phyloP scores from a whole-genome alignment of 106 monocot genomes.

The Ottelia alismoides region DNA sequence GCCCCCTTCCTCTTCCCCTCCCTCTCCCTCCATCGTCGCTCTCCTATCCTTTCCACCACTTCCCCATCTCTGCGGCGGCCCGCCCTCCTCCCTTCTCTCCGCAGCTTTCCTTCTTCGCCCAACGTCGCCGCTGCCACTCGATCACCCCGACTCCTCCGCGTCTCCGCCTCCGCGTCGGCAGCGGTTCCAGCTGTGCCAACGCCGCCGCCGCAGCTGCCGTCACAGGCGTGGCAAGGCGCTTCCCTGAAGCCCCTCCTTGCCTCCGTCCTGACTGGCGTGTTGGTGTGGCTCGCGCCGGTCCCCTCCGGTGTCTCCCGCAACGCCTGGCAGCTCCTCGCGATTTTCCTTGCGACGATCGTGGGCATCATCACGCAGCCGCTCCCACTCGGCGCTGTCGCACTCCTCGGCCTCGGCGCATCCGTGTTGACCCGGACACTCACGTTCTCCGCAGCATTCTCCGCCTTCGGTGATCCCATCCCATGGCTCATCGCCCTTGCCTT shows the following conservation, averaged over 20 bases:
- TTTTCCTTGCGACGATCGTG: constrained; percentile 82
- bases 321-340: constrained; percentile 86
- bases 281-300: constrained; percentile 76
- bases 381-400: constrained; percentile 91
- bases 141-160: too few species aligned
- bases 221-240: constrained; percentile 74
- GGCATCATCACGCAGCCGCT: constrained; percentile 79
- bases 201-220: too few species aligned
- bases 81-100: too few species aligned
- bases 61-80: too few species aligned
- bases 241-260: constrained; percentile 73
- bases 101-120: constrained; percentile 7
- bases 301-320: constrained; percentile 57
- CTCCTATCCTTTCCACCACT: too few species aligned
- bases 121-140: not conserved
- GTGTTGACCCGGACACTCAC: constrained; percentile 54
- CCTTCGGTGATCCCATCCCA: constrained; percentile 84
- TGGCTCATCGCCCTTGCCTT: constrained; percentile 97
- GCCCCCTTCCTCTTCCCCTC: too few species aligned
- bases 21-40: too few species aligned
- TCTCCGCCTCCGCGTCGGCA: too few species aligned
- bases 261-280: constrained; percentile 85
- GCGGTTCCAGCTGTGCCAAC: too few species aligned
- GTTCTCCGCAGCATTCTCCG: constrained; percentile 65
- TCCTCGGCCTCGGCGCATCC: constrained; percentile 56